phyloP scores from a whole-genome alignment of 139 green algal genomes.

The Penium margaritaceum region DNA sequence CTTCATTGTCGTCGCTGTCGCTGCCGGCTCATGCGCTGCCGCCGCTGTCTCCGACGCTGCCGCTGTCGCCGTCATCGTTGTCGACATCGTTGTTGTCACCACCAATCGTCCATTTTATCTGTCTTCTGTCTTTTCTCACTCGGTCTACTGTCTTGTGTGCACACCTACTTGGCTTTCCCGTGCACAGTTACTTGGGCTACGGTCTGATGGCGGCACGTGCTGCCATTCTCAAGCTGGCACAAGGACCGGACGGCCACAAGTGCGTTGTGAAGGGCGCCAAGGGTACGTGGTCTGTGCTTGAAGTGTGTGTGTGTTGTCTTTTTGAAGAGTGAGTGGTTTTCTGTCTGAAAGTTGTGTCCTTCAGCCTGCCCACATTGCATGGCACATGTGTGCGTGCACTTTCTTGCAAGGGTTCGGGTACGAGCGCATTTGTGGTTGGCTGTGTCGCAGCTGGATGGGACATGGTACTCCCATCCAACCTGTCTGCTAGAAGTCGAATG shows the following conservation, averaged over 20 bases:
- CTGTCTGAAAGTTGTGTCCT: no score
- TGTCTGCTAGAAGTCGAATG: no score
- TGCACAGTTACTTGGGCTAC: slow-evolving; percentile 78
- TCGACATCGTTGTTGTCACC: no score
- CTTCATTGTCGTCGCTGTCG: not conserved
- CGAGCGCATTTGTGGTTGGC: not conserved
- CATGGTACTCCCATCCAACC: no score
- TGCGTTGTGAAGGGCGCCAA: slow-evolving; percentile 37
- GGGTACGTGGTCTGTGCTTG: slow-evolving; percentile 24
- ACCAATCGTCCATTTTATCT: not conserved
- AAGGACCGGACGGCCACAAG: slow-evolving; percentile 16
- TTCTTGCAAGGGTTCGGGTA: not conserved
- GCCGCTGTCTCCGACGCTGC: no score
- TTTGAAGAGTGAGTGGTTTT: no score
- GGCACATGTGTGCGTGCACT: not conserved
- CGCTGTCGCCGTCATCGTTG: no score
- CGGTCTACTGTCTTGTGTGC: no score
- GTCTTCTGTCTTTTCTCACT: slow-evolving; percentile 32
- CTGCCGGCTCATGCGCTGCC: not conserved
- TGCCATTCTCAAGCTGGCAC: slow-evolving; percentile 63
- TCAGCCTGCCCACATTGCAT: no score
- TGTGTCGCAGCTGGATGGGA: not conserved
- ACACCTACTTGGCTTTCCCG: no score
- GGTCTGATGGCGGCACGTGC: slow-evolving; percentile 90
- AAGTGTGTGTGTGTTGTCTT: no score